Evolutionary conservation across 1,284 basidiomycete species (phyloP).

Genomic region (Trametes pubescens): DNA sequence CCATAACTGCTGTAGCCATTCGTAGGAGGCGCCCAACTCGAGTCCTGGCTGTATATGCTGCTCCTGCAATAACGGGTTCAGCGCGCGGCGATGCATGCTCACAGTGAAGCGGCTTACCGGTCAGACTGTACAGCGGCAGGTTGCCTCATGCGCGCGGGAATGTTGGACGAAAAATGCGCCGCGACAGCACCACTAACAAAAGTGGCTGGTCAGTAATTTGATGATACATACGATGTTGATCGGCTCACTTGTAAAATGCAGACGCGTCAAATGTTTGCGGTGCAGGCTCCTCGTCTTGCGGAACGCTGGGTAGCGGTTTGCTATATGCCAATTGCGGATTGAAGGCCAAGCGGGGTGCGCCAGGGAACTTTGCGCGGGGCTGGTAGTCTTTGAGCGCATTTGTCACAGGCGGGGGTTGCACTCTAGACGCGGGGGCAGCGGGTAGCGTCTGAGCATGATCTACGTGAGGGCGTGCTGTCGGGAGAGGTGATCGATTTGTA

Average conservation of each 20-base stretch:
- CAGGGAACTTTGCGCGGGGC: conserved; percentile 10
- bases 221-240: not conserved
- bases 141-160: conserved; percentile 25
- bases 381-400: conserved; percentile 11
- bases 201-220: conserved; percentile 2
- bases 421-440: conserved; percentile 2
- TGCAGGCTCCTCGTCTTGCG: conserved; percentile 22
- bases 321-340: conserved; percentile 59
- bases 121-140: conserved; percentile 6
- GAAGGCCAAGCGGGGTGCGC: conserved; percentile 41
- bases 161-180: conserved; percentile 31
- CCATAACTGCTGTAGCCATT: not conserved
- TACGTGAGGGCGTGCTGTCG: conserved; percentile 11
- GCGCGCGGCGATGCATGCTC: not conserved
- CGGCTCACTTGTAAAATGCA: conserved; percentile 64
- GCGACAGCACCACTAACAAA: conserved; percentile 35
- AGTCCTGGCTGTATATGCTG: conserved; percentile 6
- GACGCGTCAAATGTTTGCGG: conserved; percentile 43
- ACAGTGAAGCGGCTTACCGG: conserved; percentile 2
- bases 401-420: conserved; percentile 10
- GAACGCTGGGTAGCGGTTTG: conserved; percentile 26
- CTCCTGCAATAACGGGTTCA: not conserved
- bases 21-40: not conserved
- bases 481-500: conserved; percentile 3
- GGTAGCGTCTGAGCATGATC: conserved; percentile 17